Percentiles rank a stretch among this genome's conserved stretches.
Conservation (phyloP, 2,329 filamentous ascomycete species). For the Aspergillus latus region DNA sequence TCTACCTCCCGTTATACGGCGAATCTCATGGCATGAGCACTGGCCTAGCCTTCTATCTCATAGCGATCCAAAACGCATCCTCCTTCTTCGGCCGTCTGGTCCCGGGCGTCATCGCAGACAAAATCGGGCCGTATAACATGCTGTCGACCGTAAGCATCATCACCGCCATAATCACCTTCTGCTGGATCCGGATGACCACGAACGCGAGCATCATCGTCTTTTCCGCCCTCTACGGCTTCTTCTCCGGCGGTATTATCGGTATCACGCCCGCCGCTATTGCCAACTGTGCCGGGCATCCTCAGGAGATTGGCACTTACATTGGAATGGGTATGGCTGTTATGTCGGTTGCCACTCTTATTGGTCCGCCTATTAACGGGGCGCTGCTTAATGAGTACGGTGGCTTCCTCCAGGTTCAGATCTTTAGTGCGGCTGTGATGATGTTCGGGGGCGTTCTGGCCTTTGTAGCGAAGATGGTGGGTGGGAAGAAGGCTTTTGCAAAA, state of each 20-base stretch:
- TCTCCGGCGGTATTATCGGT: constrained; percentile 62
- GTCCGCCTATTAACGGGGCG: constrained; percentile 5
- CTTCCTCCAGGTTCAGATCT: background rate
- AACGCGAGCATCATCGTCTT: constrained; percentile 60
- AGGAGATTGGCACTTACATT: constrained; percentile 10
- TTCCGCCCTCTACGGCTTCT: constrained; percentile 63
- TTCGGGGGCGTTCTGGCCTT: background rate
- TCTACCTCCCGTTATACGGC: constrained; percentile 31
- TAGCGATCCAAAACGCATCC: constrained; percentile 35
- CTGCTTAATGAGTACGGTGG: constrained; percentile 1
- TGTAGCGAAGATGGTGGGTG: background rate
- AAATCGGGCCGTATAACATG: constrained; percentile 38
- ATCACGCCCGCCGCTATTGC: constrained; percentile 32
- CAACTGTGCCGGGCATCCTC: background rate
- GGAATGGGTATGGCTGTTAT: constrained; percentile 1
- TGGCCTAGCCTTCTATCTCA: constrained; percentile 28
- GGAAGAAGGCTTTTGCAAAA: background rate
- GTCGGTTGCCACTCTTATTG: background rate
- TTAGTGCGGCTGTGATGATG: background rate
- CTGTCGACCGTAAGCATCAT: constrained; percentile 24
- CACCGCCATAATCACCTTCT: constrained; percentile 30
- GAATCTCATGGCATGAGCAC: constrained; percentile 14
- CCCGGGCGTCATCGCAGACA: constrained; percentile 35
- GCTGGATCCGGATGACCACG: constrained; percentile 43
- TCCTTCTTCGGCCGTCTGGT: constrained; percentile 36